Conservation (phyloP, 768 basidiomycete species). For the Boletus huronensis region DNA sequence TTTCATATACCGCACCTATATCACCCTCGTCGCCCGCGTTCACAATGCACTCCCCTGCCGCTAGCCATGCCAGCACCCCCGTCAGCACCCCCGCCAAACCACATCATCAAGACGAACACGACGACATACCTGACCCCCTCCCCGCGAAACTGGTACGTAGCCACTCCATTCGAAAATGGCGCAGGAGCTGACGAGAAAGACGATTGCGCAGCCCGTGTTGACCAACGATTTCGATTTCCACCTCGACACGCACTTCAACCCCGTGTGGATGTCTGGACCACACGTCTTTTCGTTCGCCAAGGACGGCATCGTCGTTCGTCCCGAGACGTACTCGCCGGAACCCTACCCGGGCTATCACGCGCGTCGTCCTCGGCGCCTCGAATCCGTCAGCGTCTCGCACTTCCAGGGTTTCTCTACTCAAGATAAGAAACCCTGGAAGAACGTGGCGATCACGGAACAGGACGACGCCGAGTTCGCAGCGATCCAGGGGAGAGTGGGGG, state of each 20-base stretch:
- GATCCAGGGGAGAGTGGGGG: background rate
- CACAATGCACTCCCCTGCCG: background rate
- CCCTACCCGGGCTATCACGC: conserved; percentile 3
- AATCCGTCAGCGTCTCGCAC: background rate
- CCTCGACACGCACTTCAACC: conserved; percentile 43
- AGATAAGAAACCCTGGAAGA: conserved; percentile 19
- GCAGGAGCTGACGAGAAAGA: background rate
- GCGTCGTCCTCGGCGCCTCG: background rate
- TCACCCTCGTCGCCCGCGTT: background rate
- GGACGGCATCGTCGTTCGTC: conserved; percentile 8
- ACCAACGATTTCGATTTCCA: conserved; percentile 49
- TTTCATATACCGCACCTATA: background rate
- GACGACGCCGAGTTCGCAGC: conserved; percentile 13
- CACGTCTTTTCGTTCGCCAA: conserved; percentile 11
- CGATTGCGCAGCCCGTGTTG: background rate
- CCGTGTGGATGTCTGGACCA: conserved; percentile 30
- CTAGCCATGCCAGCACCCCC: background rate
- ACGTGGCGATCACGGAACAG: conserved; percentile 13
- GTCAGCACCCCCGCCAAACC: background rate
- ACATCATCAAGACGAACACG: background rate
- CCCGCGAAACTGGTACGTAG: background rate
- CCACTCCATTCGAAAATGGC: too few relatives aligned
- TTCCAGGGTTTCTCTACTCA: background rate
- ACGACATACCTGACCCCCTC: background rate
- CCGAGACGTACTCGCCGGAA: background rate